phyloP scores from a whole-genome alignment of 257 asterid species.

The Echium plantagineum region DNA sequence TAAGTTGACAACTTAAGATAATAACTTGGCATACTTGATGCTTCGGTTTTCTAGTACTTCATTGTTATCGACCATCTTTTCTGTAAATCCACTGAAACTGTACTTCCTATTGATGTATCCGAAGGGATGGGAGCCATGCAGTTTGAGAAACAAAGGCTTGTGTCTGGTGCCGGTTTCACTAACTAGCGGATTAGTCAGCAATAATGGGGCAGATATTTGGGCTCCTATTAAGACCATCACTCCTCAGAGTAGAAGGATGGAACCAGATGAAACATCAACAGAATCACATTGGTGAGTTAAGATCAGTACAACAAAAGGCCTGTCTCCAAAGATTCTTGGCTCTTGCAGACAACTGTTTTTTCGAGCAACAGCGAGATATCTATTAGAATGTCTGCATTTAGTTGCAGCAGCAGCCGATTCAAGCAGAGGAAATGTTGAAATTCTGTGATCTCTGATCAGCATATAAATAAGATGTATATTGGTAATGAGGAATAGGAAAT shows the following conservation, averaged over 20 bases:
- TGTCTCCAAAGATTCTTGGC: background rate
- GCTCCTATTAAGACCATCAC: constrained; percentile 56
- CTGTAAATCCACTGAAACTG: constrained; percentile 6
- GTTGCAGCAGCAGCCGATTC: no score
- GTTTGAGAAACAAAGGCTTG: constrained; percentile 59
- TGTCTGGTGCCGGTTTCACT: constrained; percentile 63
- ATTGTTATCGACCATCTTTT: background rate
- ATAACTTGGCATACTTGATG: background rate
- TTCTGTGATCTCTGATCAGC: no score
- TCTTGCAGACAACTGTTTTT: background rate
- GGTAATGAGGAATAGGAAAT: no score
- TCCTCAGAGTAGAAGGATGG: constrained; percentile 18
- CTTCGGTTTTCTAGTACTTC: background rate
- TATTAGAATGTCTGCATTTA: no score
- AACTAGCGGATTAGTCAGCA: constrained; percentile 47
- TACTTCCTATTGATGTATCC: background rate
- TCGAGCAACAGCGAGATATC: no score
- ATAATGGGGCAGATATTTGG: constrained; percentile 98
- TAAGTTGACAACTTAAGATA: no score
- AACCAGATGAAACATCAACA: constrained; percentile 17
- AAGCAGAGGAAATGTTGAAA: no score
- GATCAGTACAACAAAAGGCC: constrained; percentile 3
- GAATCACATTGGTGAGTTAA: constrained; percentile 12
- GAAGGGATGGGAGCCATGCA: constrained; percentile 35
- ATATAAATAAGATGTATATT: no score